These are phyloP conservation scores for Tolypocladium cylindrosporum DNA, from an alignment of 2,329 filamentous ascomycete genomes.

Conservation along the genomic window DNA sequence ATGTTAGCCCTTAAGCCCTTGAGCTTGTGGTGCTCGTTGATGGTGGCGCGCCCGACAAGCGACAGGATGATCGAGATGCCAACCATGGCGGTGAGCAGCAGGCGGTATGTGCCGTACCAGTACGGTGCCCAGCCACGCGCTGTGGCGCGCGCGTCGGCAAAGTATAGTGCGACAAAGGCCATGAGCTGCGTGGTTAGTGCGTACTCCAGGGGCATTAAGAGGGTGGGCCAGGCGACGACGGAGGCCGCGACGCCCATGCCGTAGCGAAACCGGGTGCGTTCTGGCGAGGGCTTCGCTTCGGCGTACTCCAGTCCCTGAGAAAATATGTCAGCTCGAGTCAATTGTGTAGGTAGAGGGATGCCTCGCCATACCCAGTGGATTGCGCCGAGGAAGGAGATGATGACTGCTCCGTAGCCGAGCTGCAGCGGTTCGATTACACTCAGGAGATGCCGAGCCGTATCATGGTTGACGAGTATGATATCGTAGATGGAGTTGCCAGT, in stretches of 20 bases:
- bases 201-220: constrained; percentile 74
- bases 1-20: constrained; percentile 29
- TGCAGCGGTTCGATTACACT: constrained; percentile 76
- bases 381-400: constrained; percentile 87
- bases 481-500: constrained; percentile 45
- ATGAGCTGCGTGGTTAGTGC: constrained; percentile 79
- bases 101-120: constrained; percentile 87
- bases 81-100: constrained; percentile 84
- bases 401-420: constrained; percentile 83
- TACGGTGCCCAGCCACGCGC: constrained; percentile 66
- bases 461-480: constrained; percentile 51
- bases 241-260: constrained; percentile 73
- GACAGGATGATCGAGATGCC: constrained; percentile 72
- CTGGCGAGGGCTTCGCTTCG: constrained; percentile 46
- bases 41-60: constrained; percentile 72
- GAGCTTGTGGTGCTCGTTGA: constrained; percentile 30
- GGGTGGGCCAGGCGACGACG: constrained; percentile 79
- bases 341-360: no score
- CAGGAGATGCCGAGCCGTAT: constrained; percentile 63
- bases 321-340: neutral
- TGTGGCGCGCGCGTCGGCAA: constrained; percentile 66
- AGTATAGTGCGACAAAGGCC: constrained; percentile 79
- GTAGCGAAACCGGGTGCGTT: constrained; percentile 70
- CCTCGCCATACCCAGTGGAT: constrained; percentile 62
- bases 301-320: constrained; percentile 67